Evolutionary conservation across 768 basidiomycete genomes (phyloP).

Genomic region (Psilocybe tampanensis): DNA sequence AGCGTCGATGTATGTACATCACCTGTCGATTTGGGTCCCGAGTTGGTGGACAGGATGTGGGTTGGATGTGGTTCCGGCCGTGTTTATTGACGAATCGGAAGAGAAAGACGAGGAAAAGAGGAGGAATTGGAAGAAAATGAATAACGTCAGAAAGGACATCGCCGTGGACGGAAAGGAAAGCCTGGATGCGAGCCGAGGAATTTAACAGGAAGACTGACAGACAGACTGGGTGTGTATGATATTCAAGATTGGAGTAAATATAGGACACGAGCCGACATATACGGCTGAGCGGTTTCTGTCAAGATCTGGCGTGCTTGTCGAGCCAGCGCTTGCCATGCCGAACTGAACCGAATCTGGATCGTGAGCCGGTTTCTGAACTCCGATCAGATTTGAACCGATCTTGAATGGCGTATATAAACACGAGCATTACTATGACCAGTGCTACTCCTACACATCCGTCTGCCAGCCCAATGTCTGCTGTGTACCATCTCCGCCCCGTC

Average conservation of each 20-base stretch:
- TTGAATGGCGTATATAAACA: constrained; percentile 29
- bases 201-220: too few species aligned
- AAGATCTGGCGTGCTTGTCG: constrained; percentile 20
- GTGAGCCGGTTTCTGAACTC: constrained; percentile 29
- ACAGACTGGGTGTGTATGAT: too few species aligned
- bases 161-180: too few species aligned
- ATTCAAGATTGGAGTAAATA: background rate
- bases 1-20: constrained; percentile 8
- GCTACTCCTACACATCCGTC: background rate
- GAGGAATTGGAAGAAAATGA: background rate
- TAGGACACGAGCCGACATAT: constrained; percentile 27
- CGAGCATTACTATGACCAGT: constrained; percentile 1
- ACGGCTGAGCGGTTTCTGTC: constrained; percentile 44
- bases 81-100: constrained; percentile 6
- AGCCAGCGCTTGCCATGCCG: constrained; percentile 8
- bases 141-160: background rate
- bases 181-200: too few species aligned
- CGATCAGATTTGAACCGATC: constrained; percentile 31
- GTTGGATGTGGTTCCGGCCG: constrained; percentile 18
- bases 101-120: background rate
- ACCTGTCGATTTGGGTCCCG: constrained; percentile 11
- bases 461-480: constrained; percentile 29
- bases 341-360: constrained; percentile 16
- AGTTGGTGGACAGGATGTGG: background rate
- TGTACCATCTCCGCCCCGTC: constrained; percentile 63